Conservation (phyloP, 331 rosid species). For the Erythrophleum ivorense region DNA sequence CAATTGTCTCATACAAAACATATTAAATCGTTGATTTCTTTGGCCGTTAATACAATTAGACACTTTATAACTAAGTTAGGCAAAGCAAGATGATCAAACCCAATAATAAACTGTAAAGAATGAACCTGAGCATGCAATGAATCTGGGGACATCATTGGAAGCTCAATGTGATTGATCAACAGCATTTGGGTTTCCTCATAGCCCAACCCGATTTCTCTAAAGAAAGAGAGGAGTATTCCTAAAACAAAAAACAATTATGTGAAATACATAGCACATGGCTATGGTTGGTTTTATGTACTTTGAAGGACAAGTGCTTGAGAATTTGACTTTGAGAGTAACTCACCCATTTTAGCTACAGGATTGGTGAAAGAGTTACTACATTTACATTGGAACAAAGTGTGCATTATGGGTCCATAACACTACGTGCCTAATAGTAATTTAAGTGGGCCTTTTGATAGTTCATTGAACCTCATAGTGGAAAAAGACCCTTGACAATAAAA, state of each 20-base stretch:
- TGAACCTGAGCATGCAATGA: conserved; percentile 52
- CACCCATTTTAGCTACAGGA: conserved; percentile 43
- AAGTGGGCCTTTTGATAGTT: conserved; percentile 17
- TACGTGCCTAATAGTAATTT: conserved; percentile 18
- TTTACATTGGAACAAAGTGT: conserved; percentile 41
- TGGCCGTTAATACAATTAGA: conserved; percentile 49
- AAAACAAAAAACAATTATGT: conserved; percentile 27
- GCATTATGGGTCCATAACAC: conserved; percentile 35
- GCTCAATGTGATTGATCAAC: conserved; percentile 47
- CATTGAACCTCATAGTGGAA: neutral
- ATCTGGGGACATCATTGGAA: conserved; percentile 43
- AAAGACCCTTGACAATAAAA: too few species aligned
- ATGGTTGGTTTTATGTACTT: neutral
- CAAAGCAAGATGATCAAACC: conserved; percentile 53
- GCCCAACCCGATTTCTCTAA: conserved; percentile 56
- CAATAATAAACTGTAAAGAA: conserved; percentile 51
- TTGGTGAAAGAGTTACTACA: conserved; percentile 9
- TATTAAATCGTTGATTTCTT: conserved; percentile 56
- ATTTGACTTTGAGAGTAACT: conserved; percentile 45
- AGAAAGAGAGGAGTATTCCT: conserved; percentile 56
- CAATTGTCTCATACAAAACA: conserved; percentile 56
- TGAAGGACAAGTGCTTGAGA: conserved; percentile 47
- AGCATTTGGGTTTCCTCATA: conserved; percentile 48
- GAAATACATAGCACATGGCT: neutral
- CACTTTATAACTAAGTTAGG: conserved; percentile 48